Evolutionary conservation across 163 green algal species (phyloP).

Genomic region (Coccomyxa subellipsoidea): DNA sequence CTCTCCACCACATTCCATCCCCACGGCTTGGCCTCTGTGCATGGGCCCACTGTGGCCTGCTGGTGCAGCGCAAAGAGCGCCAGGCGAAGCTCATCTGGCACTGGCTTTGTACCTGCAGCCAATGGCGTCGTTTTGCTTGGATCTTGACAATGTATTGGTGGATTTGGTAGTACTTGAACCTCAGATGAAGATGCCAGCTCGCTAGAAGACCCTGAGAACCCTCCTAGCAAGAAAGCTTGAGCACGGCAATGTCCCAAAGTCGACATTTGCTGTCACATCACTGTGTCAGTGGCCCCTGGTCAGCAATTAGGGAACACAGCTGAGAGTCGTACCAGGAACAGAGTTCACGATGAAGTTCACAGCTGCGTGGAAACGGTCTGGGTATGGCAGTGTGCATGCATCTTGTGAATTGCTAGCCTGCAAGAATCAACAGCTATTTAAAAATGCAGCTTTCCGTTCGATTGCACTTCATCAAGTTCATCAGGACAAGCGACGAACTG

Average conservation of each 20-base stretch:
- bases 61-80: constrained; percentile 67
- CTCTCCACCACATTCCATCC: constrained; percentile 83
- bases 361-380: constrained; percentile 73
- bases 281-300: too few relatives aligned
- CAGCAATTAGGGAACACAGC: not conserved
- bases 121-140: too few relatives aligned
- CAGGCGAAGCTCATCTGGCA: constrained; percentile 64
- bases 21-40: constrained; percentile 80
- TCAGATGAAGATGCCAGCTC: too few relatives aligned
- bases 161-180: too few relatives aligned
- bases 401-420: not conserved
- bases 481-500: too few relatives aligned
- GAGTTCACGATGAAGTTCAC: constrained; percentile 36
- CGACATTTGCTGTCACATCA: not conserved
- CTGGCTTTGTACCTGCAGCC: constrained; percentile 13
- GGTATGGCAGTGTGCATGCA: constrained; percentile 57
- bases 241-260: too few relatives aligned
- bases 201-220: too few relatives aligned
- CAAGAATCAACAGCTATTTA: not conserved
- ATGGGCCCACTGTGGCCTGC: constrained; percentile 49
- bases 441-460: not conserved
- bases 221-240: too few relatives aligned
- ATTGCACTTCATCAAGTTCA: too few relatives aligned
- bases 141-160: too few relatives aligned
- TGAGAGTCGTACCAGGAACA: constrained; percentile 18